Evolutionary conservation across 2,329 filamentous ascomycete genomes (phyloP).

Genomic region (Fusarium proliferatum): DNA sequence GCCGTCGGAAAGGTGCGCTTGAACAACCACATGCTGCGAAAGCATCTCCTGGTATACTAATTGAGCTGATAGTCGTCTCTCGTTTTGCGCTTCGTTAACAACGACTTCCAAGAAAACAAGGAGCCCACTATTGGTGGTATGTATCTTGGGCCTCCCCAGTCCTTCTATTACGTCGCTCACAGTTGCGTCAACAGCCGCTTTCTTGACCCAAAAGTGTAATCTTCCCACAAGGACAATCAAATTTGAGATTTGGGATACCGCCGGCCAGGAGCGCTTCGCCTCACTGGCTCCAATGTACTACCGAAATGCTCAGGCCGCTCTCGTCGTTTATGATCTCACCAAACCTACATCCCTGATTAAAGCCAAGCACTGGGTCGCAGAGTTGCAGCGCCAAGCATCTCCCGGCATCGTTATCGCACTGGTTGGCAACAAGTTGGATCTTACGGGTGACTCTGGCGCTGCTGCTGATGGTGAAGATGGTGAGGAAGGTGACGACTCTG

Average conservation of each 20-base stretch:
- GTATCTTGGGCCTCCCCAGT: conserved; percentile 44
- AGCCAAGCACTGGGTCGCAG: conserved; percentile 98
- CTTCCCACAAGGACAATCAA: conserved; percentile 92
- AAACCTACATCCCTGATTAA: conserved; percentile 96
- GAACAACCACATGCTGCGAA: not conserved
- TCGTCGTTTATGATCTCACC: conserved; percentile 98
- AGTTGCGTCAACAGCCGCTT: conserved; percentile 74
- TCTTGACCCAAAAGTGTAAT: conserved; percentile 98
- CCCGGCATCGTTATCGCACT: conserved; percentile 97
- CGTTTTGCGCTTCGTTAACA: conserved; percentile 98
- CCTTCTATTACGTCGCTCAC: conserved; percentile 26
- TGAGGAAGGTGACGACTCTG: conserved; percentile 70
- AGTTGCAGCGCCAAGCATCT: conserved; percentile 94
- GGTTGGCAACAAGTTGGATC: conserved; percentile 95
- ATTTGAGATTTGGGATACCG: conserved; percentile 98
- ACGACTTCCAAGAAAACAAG: conserved; percentile 99
- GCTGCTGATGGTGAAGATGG: conserved; percentile 58
- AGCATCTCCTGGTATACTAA: conserved; percentile 16
- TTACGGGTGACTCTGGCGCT: conserved; percentile 72
- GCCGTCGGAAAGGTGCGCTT: conserved; percentile 92
- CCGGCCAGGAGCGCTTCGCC: conserved; percentile 96
- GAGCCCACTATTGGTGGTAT: conserved; percentile 98
- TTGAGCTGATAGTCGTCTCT: conserved; percentile 80
- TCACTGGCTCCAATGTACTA: conserved; percentile 99
- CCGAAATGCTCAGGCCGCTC: conserved; percentile 95